Evolutionary conservation across 352 stramenopile genomes (phyloP).

Genomic region (Phytophthora fragariaefolia): DNA sequence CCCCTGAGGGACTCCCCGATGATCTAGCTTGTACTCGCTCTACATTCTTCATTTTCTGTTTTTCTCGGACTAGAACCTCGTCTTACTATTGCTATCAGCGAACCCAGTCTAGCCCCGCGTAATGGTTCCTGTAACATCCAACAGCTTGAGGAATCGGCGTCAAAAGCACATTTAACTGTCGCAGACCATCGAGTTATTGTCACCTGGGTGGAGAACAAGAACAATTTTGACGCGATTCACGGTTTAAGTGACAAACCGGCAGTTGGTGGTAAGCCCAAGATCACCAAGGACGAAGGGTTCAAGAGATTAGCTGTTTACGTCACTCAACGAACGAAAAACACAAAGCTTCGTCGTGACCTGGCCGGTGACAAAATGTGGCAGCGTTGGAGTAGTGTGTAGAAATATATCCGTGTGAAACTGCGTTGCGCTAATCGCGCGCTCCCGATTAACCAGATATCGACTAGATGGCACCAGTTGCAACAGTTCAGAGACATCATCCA

Average conservation of each 20-base stretch:
- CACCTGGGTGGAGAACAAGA: slow-evolving; percentile 28
- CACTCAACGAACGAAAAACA: too few relatives aligned
- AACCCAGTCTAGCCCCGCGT: background rate
- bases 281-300: background rate
- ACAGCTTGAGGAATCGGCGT: background rate
- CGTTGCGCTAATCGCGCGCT: background rate
- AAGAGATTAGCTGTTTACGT: too few relatives aligned
- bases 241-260: slow-evolving; percentile 6
- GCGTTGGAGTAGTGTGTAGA: background rate
- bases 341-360: too few relatives aligned
- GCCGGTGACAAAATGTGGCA: too few relatives aligned
- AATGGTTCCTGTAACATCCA: background rate
- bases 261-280: slow-evolving; percentile 10
- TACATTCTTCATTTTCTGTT: too few relatives aligned
- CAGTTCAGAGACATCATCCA: background rate
- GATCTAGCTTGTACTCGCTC: too few relatives aligned
- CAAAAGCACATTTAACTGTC: slow-evolving; percentile 5
- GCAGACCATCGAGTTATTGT: slow-evolving; percentile 24
- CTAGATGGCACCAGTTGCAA: background rate
- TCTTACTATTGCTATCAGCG: too few relatives aligned
- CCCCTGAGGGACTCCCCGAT: too few relatives aligned
- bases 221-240: slow-evolving; percentile 22
- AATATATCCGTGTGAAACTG: background rate
- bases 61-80: too few relatives aligned
- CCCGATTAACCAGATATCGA: background rate